Evolutionary conservation across 2,329 filamentous ascomycete genomes (phyloP), one percentile per base, ranked within the genome.

Genomic region (Furcasterigmium furcatum): DNA sequence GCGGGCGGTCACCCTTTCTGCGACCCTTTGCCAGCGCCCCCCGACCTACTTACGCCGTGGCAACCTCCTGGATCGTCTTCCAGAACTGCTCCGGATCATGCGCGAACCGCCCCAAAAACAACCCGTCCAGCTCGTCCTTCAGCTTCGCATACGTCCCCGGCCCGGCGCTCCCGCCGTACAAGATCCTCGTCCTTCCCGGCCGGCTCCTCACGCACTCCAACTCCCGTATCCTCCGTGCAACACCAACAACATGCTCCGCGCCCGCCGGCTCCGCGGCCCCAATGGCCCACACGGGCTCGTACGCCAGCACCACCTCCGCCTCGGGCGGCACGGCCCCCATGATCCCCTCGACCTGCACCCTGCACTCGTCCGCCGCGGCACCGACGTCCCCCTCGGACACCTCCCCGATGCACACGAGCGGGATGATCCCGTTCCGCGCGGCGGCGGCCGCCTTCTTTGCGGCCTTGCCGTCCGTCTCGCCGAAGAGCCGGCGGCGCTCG

Each of bases 201-300:
- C 84, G 70, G 18, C 59, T 59, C 47, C 65, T 65, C 7, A 82
- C 67, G 44, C 77, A 69, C 21, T 79, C 74, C 10, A 80, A 63
- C 6, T 58, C 57, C 44, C 84, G 74, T 41, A 91, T 73, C 16
- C 79, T 80, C 55, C 76, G 75, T 14, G 87, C 83, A 2, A 94
- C 87, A 30, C 73, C 77, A 4, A 85, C 76, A 1, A 95, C 86
- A 59, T 95, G 85, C 50, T 84, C 82, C 16, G 84, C 78, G 8
- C 76, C 76, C 0, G 89, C 89, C 3, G 89, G 88, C 57, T 84
- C 72, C 2, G 77, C 71, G 9, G 88, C 84, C 1, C 89, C 89
- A 63, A 94, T 95, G 1, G 89, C 89, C 89, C 89, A 95, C 2
- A 94, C 88, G 8, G 89, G 89, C 70, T 95, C 89, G 59, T 95